Evolutionary conservation across 2,329 filamentous ascomycete genomes (phyloP), one percentile per base, ranked within the genome.

Genomic region (Arthrobotrys entomopaga): DNA sequence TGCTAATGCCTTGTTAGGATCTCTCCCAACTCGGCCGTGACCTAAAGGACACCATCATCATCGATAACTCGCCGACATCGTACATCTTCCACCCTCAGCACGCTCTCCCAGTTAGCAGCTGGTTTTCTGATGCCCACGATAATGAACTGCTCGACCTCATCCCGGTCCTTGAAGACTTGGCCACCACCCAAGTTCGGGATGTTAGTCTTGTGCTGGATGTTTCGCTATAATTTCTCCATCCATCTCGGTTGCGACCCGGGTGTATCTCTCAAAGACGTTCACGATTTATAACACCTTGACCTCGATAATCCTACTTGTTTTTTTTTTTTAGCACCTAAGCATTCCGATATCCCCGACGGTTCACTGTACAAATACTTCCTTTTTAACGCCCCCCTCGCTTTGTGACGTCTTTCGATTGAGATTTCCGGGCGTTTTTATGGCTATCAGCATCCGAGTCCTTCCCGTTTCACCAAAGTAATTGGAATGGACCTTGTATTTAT

Each of bases 11-110:
- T 66, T 46, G 54, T 20, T 75, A 88, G 87, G 95, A 99, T 81
- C 87, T 99, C 65, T 98, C 95, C 53, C 95, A 98, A 85, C 90
- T 99, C 70, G 95, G 95, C 59, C 90, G 95, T 77, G 93, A 98
- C 81, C 87, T 99, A 66, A 92, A 92, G 82, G 94, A 99, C 81
- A 99, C 94, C 19, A 99, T 99, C 81, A 99, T 99, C 82, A 99
- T 99, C 80, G 95, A 99, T 84, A 99, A 99, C 83, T 98, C 95
- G 53, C 95, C 95, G 1, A 99, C 95, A 3, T 98, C 94, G 11
- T 99, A 99, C 84, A 98, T 99, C 80, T 99, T 99, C 87, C 95
- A 99, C 81, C 95, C 95, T 22, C 94, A 99, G 84, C 95, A 99
- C 82, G 95, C 95, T 75, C 94, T 99, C 57, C 95, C 95, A 24